Conservation (phyloP, 2,329 filamentous ascomycete genomes). For the Didymellaceae sp. region DNA sequence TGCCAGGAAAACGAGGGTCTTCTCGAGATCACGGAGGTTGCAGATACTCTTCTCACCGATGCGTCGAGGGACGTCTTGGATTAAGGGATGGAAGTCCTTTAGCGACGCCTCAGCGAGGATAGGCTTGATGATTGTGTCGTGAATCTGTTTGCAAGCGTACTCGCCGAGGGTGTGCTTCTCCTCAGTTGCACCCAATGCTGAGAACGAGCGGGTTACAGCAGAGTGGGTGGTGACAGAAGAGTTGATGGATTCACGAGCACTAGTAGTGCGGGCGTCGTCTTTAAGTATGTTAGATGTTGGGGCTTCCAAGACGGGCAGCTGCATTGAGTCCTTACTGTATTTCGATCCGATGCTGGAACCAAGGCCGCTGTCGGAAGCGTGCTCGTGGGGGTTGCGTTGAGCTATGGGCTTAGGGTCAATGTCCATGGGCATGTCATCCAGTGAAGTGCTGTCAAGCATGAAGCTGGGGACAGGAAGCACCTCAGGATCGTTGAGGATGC, state of each 20-base stretch:
- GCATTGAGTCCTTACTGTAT: slow-evolving; percentile 44
- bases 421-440: slow-evolving; percentile 47
- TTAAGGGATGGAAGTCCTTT: slow-evolving; percentile 80
- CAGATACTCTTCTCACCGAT: slow-evolving; percentile 86
- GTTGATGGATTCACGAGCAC: slow-evolving; percentile 45
- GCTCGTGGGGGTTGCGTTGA: slow-evolving; percentile 60
- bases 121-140: slow-evolving; percentile 76
- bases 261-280: slow-evolving; percentile 41
- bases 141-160: slow-evolving; percentile 77
- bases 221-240: slow-evolving; percentile 48
- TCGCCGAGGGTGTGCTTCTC: slow-evolving; percentile 67
- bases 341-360: slow-evolving; percentile 75
- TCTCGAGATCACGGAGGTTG: slow-evolving; percentile 91
- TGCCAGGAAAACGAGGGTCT: slow-evolving; percentile 88
- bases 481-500: slow-evolving; percentile 56
- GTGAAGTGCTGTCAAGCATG: slow-evolving; percentile 47
- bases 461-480: slow-evolving; percentile 57
- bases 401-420: slow-evolving; percentile 51
- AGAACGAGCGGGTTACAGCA: slow-evolving; percentile 55
- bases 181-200: slow-evolving; percentile 44
- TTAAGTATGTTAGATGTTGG: slow-evolving; percentile 44
- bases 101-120: slow-evolving; percentile 75
- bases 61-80: slow-evolving; percentile 77
- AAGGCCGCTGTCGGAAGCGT: slow-evolving; percentile 85
- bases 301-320: slow-evolving; percentile 24